Conservation (phyloP, 2,329 filamentous ascomycete genomes). For the Mariannaea sp. region DNA sequence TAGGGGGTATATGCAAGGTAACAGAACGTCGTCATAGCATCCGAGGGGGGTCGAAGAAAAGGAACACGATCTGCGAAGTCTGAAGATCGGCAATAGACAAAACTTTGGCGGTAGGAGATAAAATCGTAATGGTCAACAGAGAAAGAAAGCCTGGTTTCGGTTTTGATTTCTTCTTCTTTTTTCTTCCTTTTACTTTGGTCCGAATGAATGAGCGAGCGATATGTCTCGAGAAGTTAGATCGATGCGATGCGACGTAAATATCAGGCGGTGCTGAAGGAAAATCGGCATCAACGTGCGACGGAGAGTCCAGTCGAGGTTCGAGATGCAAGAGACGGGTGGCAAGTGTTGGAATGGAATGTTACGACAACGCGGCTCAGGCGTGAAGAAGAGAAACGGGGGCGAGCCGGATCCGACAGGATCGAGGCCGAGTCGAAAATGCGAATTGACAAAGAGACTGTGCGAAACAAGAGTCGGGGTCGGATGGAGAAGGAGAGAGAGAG, state of each 20-base stretch:
- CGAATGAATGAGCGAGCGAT: constrained; percentile 7
- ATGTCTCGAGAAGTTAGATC: neutral
- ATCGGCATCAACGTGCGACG: constrained; percentile 2
- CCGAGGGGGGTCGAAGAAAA: constrained; percentile 26
- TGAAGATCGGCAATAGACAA: neutral
- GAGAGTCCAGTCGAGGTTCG: constrained; percentile 12
- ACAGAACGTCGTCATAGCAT: constrained; percentile 22
- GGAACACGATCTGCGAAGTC: constrained; percentile 35
- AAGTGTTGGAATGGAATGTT: constrained; percentile 19
- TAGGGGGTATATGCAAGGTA: constrained; percentile 27
- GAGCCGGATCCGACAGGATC: constrained; percentile 31
- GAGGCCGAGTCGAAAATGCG: constrained; percentile 27
- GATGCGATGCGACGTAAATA: constrained; percentile 9
- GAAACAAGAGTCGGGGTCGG: constrained; percentile 21
- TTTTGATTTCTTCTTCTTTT: too few relatives aligned
- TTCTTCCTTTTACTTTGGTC: too few relatives aligned
- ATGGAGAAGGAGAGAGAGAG: constrained; percentile 14
- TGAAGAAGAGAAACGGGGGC: constrained; percentile 28
- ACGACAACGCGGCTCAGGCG: constrained; percentile 18
- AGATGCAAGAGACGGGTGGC: constrained; percentile 7
- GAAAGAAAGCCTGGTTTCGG: neutral
- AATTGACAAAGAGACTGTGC: constrained; percentile 27
- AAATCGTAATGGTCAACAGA: neutral
- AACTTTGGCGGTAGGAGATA: neutral
- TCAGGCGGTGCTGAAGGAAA: neutral